Conservation (phyloP, 208 protist species). For the Cochliopodium minus region DNA sequence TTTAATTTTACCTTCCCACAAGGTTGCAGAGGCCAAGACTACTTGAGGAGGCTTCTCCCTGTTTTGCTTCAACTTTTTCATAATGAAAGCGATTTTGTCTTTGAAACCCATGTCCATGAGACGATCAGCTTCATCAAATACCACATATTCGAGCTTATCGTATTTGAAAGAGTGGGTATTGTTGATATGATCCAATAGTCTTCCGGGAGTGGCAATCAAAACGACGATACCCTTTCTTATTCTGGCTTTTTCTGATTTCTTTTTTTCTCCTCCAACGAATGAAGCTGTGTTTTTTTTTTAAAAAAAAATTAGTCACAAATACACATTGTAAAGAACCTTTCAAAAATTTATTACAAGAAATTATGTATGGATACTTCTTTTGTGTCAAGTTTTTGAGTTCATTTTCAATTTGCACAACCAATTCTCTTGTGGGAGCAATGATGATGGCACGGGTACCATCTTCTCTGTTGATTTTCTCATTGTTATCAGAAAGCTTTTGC, state of each 20-base stretch:
- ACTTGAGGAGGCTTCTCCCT: too few species aligned
- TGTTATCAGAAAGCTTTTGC: neutral
- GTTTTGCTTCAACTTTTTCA: too few species aligned
- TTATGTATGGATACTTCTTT: slow-evolving; percentile 26
- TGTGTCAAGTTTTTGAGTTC: slow-evolving; percentile 19
- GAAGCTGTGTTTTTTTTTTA: too few species aligned
- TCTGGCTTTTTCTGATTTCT: slow-evolving; percentile 14
- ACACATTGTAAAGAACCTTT: neutral
- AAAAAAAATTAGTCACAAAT: neutral
- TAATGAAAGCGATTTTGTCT: slow-evolving; percentile 7
- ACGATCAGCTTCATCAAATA: slow-evolving; percentile 44
- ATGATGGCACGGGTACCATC: slow-evolving; percentile 18
- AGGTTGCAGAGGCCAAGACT: too few species aligned
- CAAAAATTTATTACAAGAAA: slow-evolving; percentile 21
- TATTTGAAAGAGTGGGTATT: slow-evolving; percentile 34
- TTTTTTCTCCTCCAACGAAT: slow-evolving; percentile 38
- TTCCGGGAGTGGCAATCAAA: slow-evolving; percentile 43
- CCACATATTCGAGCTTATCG: slow-evolving; percentile 17
- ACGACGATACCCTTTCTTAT: slow-evolving; percentile 28
- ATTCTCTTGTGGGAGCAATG: slow-evolving; percentile 37
- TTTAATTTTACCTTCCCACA: too few species aligned
- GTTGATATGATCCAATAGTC: slow-evolving; percentile 42
- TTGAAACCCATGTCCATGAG: slow-evolving; percentile 16
- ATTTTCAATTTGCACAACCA: slow-evolving; percentile 27
- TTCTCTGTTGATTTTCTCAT: neutral